These are phyloP conservation scores for Teratosphaeria nubilosa DNA, from an alignment of 2,329 filamentous ascomycete species.

Conservation along the genomic window DNA sequence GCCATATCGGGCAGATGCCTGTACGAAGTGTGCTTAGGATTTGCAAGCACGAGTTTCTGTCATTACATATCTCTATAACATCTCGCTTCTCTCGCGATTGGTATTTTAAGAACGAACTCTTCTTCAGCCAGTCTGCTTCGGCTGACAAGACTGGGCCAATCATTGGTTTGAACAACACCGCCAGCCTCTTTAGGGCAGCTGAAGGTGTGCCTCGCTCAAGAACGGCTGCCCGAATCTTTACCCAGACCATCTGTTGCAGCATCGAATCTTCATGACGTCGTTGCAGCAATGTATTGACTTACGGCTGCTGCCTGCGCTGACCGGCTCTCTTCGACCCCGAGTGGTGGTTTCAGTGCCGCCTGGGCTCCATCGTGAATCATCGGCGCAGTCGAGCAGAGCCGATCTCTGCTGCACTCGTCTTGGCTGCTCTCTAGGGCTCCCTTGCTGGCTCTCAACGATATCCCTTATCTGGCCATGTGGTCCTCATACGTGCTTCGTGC, in stretches of 20 bases:
- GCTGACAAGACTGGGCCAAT: not conserved
- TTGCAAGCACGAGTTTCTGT: not conserved
- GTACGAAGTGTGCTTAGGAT: not conserved
- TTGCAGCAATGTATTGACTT: not conserved
- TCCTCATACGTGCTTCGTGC: constrained; percentile 62
- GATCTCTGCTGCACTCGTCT: not conserved
- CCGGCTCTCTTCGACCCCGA: not conserved
- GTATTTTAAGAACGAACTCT: not conserved
- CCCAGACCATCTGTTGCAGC: not conserved
- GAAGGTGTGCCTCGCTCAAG: not conserved
- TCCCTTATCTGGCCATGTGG: not conserved
- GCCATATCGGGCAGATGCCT: not conserved
- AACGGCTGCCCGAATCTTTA: not conserved
- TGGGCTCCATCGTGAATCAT: not conserved
- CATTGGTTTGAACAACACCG: not conserved
- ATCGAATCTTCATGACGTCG: not conserved
- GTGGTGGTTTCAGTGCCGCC: not conserved
- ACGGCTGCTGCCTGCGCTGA: not conserved
- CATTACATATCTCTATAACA: not conserved
- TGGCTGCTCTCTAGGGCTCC: not conserved
- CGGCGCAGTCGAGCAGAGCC: not conserved
- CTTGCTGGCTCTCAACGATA: not conserved
- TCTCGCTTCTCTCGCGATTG: not conserved
- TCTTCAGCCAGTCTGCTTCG: not conserved
- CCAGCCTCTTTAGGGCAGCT: not conserved